Base-by-base conservation (phyloP, 148 eudicot species). In the Vaccinium macrocarpon region DNA sequence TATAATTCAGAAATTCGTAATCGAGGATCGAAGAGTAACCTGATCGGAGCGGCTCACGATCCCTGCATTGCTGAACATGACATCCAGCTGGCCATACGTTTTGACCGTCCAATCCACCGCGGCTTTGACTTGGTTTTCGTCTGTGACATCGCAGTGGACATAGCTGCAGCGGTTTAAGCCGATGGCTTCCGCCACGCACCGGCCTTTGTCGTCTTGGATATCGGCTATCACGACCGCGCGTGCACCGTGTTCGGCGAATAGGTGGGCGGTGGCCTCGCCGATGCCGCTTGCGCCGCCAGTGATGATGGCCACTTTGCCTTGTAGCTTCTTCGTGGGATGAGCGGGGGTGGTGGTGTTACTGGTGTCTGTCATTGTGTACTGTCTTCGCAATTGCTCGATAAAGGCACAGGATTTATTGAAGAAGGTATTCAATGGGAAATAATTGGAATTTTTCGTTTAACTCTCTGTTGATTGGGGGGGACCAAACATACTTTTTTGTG, bases 241-340 rank as follows among this genome's bases (percentile, higher is more conserved):
- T 18, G 84, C 79, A 5, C 84, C 79, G 21, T 73, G 78, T 8
- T 72, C 48, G 6, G 81, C 72, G 13, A 83, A 76, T n/a, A 76
- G 75, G 27, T n/a, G 79, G 9, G 80, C 85, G 23, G 81, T 76
- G 7, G 72, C 74, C 71, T 83, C 81, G 61, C 85, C 85, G 38
- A 83, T 83, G 48, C 85, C 85, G 52, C 85, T 83, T 2, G 85
- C 85, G 19, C 85, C 81, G 25, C 85, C 85, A 5, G 85, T 83
- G 85, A 83, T 16, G 38, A 83, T 59, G 42, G 85, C 81, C 9
- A 83, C 81, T 76, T 83, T 83, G 42, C 85, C 84, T 2, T 82
- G 50, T 19, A 82, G 76, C 76, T 57, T 82, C 16, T 51, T 76
- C n/a, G 23, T 42, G 79, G 25, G 19, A 46, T 9, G 15, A 19